Evolutionary conservation across 2,329 filamentous ascomycete genomes (phyloP).

Genomic region (Stachybotrys chartarum): DNA sequence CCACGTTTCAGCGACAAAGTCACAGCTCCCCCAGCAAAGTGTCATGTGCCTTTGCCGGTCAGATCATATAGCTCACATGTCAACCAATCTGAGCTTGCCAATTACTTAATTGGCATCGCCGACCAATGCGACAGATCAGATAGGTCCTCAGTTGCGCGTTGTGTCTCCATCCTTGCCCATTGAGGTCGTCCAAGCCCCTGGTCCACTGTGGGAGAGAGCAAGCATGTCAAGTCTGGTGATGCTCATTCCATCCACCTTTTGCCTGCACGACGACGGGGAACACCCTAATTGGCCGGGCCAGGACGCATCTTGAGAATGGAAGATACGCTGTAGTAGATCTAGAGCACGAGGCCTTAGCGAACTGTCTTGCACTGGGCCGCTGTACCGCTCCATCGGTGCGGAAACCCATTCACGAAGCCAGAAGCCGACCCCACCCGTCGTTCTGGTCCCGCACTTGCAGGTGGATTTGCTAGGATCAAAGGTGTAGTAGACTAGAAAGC

Average conservation of each 20-base stretch:
- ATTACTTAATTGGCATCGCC: background rate
- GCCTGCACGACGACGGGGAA: background rate
- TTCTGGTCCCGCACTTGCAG: conserved; percentile 4
- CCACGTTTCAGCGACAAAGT: background rate
- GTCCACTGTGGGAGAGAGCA: background rate
- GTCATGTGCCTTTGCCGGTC: background rate
- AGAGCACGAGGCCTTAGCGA: conserved; percentile 20
- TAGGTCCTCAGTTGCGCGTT: background rate
- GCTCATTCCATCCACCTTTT: background rate
- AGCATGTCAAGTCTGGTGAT: background rate
- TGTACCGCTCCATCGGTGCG: conserved; percentile 16
- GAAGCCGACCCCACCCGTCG: background rate
- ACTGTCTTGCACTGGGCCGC: conserved; percentile 5
- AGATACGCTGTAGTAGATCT: conserved; percentile 9
- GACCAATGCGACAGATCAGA: background rate
- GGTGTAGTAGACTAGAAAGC: too few relatives aligned
- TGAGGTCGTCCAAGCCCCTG: background rate
- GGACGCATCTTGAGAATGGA: conserved; percentile 10
- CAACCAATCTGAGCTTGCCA: background rate
- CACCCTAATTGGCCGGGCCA: background rate
- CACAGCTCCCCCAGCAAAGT: background rate
- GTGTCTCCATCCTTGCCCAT: background rate
- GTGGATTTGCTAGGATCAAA: background rate
- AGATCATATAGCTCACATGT: background rate
- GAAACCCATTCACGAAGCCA: conserved; percentile 1